Evolutionary conservation across 2,329 filamentous ascomycete genomes (phyloP).

Genomic region (Scolecobasidium constrictum): DNA sequence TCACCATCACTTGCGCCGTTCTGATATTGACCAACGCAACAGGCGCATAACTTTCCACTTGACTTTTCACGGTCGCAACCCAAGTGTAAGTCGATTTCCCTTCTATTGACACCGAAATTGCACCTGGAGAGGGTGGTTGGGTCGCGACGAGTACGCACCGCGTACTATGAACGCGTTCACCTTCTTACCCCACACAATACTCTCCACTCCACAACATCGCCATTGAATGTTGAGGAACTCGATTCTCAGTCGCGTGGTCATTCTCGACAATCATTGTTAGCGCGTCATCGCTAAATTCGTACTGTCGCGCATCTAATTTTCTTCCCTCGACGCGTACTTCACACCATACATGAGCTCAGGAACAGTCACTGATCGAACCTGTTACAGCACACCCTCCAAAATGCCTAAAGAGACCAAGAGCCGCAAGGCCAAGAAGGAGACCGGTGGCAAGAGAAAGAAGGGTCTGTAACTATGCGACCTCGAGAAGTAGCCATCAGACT

Average conservation of each 20-base stretch:
- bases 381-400: too few relatives aligned
- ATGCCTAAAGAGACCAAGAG: conserved; percentile 59
- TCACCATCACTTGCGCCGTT: background rate
- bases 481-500: conserved; percentile 4
- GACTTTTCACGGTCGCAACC: conserved; percentile 4
- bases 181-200: background rate
- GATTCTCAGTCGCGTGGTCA: background rate
- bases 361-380: too few relatives aligned
- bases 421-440: conserved; percentile 49
- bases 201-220: background rate
- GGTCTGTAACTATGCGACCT: conserved; percentile 34
- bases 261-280: background rate
- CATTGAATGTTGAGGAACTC: background rate
- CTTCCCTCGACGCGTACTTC: too few relatives aligned
- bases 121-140: background rate
- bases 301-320: too few relatives aligned
- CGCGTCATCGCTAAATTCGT: background rate
- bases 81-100: conserved; percentile 4
- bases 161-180: background rate
- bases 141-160: background rate
- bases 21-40: conserved; percentile 6
- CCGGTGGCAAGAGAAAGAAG: conserved; percentile 60
- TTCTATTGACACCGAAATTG: conserved; percentile 1
- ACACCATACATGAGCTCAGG: too few relatives aligned
- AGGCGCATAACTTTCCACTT: conserved; percentile 5